phyloP scores from a whole-genome alignment of 106 monocot species.

The Vanilla planifolia region DNA sequence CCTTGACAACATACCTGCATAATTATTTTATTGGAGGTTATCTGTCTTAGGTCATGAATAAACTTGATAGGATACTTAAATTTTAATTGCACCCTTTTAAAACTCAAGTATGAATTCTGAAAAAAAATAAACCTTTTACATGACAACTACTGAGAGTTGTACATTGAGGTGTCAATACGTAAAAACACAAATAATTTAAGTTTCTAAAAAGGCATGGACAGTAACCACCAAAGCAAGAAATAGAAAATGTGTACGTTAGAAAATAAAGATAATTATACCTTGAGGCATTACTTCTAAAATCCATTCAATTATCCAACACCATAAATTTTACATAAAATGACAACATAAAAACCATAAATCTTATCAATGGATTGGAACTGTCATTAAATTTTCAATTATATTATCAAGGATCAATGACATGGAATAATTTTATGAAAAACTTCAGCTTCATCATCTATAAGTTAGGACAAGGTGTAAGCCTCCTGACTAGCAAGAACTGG shows the following conservation, averaged over 20 bases:
- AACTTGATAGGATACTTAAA: not conserved
- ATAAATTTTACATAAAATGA: too few species aligned
- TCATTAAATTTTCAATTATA: too few species aligned
- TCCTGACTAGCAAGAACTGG: too few species aligned
- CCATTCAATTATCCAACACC: too few species aligned
- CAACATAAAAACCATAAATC: too few species aligned
- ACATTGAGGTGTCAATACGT: not conserved
- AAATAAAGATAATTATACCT: not conserved
- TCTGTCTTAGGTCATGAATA: not conserved
- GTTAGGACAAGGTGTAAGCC: too few species aligned
- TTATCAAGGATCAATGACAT: too few species aligned
- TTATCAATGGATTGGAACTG: too few species aligned
- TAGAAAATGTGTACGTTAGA: not conserved
- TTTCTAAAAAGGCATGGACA: not conserved
- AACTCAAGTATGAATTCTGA: not conserved
- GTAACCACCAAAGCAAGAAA: not conserved
- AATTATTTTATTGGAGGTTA: not conserved
- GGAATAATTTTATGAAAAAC: too few species aligned
- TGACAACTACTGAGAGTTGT: not conserved
- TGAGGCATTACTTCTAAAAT: too few species aligned
- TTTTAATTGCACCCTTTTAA: too few species aligned
- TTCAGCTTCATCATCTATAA: too few species aligned
- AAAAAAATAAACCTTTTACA: not conserved
- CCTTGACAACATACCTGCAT: slow-evolving; percentile 83
- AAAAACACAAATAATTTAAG: not conserved